phyloP scores from a whole-genome alignment of 768 basidiomycete genomes.

The Rhizopogon vesiculosus region DNA sequence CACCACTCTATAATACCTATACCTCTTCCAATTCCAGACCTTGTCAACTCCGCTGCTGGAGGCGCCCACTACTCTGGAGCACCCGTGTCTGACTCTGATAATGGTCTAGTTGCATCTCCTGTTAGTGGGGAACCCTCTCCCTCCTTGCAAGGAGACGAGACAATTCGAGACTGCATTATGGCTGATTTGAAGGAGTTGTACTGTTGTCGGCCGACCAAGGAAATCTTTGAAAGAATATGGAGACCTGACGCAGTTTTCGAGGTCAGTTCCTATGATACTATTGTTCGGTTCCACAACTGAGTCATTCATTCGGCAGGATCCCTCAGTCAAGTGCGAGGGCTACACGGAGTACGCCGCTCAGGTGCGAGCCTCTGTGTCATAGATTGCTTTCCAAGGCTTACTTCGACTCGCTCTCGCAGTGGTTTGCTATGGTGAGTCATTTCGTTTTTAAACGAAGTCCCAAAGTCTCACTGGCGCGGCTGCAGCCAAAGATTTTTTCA shows the following conservation, averaged over 20 bases:
- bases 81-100: slow-evolving; percentile 20
- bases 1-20: slow-evolving; percentile 39
- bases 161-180: slow-evolving; percentile 43
- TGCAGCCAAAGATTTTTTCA: slow-evolving; percentile 51
- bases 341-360: slow-evolving; percentile 49
- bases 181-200: slow-evolving; percentile 58
- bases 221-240: slow-evolving; percentile 53
- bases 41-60: slow-evolving; percentile 55
- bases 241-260: slow-evolving; percentile 51
- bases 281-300: neutral
- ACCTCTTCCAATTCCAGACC: slow-evolving; percentile 42
- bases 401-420: slow-evolving; percentile 26
- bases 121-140: neutral
- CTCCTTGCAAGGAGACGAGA: slow-evolving; percentile 30
- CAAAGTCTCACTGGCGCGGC: neutral
- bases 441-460: neutral
- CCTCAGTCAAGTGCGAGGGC: slow-evolving; percentile 44
- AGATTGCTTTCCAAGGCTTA: neutral
- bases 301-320: slow-evolving; percentile 34
- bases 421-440: slow-evolving; percentile 45
- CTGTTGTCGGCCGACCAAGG: slow-evolving; percentile 45
- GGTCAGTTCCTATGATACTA: slow-evolving; percentile 18
- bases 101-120: slow-evolving; percentile 5
- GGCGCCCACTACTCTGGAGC: slow-evolving; percentile 61
- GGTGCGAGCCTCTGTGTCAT: slow-evolving; percentile 30